These are phyloP conservation scores for Talaromyces trachyspermus DNA, from an alignment of 495 filamentous ascomycete species.

Conservation along the genomic window DNA sequence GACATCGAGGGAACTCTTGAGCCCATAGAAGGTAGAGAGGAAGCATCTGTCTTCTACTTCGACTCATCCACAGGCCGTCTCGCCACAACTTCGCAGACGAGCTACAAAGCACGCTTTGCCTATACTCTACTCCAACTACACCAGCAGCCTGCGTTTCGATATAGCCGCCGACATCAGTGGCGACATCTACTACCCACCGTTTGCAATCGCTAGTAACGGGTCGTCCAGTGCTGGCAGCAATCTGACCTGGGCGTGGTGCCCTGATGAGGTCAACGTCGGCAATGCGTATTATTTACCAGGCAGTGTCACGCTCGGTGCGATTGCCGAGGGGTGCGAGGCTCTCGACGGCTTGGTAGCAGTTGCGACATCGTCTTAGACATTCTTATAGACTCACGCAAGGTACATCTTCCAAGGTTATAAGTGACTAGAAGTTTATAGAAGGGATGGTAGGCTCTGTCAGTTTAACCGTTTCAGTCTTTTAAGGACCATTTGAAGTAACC, in stretches of 20 bases:
- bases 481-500: too few species aligned
- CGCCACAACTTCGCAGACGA: not conserved
- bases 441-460: too few species aligned
- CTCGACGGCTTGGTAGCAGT: not conserved
- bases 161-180: not conserved
- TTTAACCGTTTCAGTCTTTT: too few species aligned
- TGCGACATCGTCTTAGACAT: too few species aligned
- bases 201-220: not conserved
- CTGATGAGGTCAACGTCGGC: constrained; percentile 2
- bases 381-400: too few species aligned
- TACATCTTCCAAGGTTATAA: too few species aligned
- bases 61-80: constrained; percentile 1
- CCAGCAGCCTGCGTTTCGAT: constrained; percentile 5
- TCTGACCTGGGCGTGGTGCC: constrained; percentile 4
- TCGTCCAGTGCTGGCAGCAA: not conserved
- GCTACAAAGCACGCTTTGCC: not conserved
- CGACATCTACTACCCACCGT: not conserved
- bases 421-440: too few species aligned
- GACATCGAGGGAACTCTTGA: not conserved
- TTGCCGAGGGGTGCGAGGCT: constrained; percentile 2
- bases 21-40: not conserved
- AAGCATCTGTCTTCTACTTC: constrained; percentile 3
- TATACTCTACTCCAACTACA: constrained; percentile 5
- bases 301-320: not conserved
- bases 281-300: constrained; percentile 3